phyloP scores from a whole-genome alignment of 805 yeast species.

The Blastobotrys americana region DNA sequence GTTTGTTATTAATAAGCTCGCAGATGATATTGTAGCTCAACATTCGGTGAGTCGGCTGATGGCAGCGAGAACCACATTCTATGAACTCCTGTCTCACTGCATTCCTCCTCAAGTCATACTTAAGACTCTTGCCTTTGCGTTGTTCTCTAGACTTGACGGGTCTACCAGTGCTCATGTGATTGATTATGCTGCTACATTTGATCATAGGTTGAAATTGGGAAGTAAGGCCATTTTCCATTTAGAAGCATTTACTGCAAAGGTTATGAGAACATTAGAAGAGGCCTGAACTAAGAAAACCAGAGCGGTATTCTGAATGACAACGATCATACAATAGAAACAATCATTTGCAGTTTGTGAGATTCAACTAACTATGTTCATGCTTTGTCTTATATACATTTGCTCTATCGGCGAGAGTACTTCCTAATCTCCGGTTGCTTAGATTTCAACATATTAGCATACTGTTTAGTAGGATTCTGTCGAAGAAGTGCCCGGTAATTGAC shows the following conservation, averaged over 20 bases:
- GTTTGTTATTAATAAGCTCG: slow-evolving; percentile 60
- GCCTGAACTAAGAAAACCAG: too few species aligned
- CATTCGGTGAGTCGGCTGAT: slow-evolving; percentile 47
- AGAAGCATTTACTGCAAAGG: slow-evolving; percentile 87
- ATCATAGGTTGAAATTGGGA: slow-evolving; percentile 82
- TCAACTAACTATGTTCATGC: too few species aligned
- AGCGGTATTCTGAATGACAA: too few species aligned
- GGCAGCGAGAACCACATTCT: slow-evolving; percentile 56
- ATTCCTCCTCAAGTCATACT: slow-evolving; percentile 82
- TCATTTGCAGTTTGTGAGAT: too few species aligned
- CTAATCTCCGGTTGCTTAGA: slow-evolving; percentile 47
- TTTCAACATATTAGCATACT: slow-evolving; percentile 48
- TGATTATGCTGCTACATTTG: slow-evolving; percentile 55
- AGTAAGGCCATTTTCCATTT: slow-evolving; percentile 86
- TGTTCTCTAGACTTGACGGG: slow-evolving; percentile 27
- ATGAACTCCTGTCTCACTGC: slow-evolving; percentile 86
- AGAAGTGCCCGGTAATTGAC: slow-evolving; percentile 50
- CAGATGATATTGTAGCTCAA: slow-evolving; percentile 50
- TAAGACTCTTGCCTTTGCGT: slow-evolving; percentile 43
- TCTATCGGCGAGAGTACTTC: slow-evolving; percentile 55
- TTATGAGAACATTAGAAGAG: slow-evolving; percentile 66
- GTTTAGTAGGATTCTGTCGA: slow-evolving; percentile 56
- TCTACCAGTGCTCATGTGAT: slow-evolving; percentile 33
- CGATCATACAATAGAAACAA: not conserved
- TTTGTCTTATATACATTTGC: too few species aligned